phyloP scores from a whole-genome alignment of 2,329 filamentous ascomycete genomes.

The Pseudopithomyces maydicus region DNA sequence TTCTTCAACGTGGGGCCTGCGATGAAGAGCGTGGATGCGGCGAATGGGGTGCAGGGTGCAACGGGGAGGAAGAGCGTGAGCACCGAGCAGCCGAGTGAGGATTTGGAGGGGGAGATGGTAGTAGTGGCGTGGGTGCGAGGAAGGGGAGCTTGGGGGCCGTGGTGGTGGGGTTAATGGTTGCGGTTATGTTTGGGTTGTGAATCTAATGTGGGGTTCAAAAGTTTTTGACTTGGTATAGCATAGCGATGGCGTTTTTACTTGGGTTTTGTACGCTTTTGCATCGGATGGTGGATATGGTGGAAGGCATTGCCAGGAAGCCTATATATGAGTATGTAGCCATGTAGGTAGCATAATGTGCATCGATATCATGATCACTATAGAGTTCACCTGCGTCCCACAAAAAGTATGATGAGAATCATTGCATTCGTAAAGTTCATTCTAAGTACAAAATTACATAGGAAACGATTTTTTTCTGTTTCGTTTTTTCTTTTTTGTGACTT shows the following conservation, averaged over 20 bases:
- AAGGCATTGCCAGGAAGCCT: neutral
- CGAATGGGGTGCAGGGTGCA: constrained; percentile 63
- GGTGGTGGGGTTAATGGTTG: constrained; percentile 14
- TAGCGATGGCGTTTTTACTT: constrained; percentile 24
- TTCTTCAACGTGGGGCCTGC: constrained; percentile 77
- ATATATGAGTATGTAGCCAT: neutral
- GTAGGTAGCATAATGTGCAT: neutral
- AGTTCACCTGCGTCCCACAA: neutral
- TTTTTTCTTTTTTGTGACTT: too few species aligned
- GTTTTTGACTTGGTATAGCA: constrained; percentile 11
- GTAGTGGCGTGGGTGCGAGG: constrained; percentile 19
- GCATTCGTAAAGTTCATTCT: neutral
- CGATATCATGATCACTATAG: neutral
- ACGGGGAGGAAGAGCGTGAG: constrained; percentile 32
- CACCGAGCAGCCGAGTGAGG: constrained; percentile 18
- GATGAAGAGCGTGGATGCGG: constrained; percentile 70
- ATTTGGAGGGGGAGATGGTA: neutral
- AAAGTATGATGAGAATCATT: neutral
- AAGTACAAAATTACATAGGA: too few species aligned
- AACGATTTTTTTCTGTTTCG: too few species aligned
- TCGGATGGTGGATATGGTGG: neutral
- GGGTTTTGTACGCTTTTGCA: neutral
- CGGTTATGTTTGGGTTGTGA: constrained; percentile 33
- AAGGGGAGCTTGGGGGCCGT: constrained; percentile 33
- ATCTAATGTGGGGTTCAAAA: neutral